A percentile compares a stretch with the other conserved stretches of the same genome.
These are phyloP conservation scores for Alternaria angustiovoidea DNA, from an alignment of 2,329 filamentous ascomycete genomes.

Conservation along the genomic window DNA sequence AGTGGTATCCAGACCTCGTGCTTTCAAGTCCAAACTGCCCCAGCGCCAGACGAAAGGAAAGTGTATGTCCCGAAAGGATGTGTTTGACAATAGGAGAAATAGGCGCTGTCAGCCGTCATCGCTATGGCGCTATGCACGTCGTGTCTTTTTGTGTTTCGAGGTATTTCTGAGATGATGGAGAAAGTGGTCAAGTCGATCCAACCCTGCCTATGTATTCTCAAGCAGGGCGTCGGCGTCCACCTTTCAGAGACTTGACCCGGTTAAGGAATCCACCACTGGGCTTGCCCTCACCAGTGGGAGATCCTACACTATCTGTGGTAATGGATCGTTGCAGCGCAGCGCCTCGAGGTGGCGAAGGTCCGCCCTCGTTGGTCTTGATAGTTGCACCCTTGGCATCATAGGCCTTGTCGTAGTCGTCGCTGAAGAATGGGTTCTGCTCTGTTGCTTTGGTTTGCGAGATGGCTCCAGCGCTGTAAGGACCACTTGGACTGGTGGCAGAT, in stretches of 20 bases:
- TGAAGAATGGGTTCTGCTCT: slow-evolving; percentile 79
- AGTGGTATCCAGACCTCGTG: slow-evolving; percentile 36
- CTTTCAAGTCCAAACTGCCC: slow-evolving; percentile 22
- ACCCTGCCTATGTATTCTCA: slow-evolving; percentile 20
- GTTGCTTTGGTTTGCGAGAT: slow-evolving; percentile 45
- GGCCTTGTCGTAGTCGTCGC: slow-evolving; percentile 73
- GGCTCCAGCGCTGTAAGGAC: slow-evolving; percentile 53
- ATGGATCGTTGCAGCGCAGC: slow-evolving; percentile 42
- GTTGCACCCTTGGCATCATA: slow-evolving; percentile 70
- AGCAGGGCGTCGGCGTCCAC: slow-evolving; percentile 44
- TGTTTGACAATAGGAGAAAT: slow-evolving; percentile 30
- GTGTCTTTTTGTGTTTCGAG: background rate
- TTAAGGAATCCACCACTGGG: slow-evolving; percentile 44
- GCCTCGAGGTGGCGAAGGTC: slow-evolving; percentile 39
- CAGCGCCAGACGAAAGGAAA: slow-evolving; percentile 27
- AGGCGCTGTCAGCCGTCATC: slow-evolving; percentile 3
- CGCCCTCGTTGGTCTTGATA: slow-evolving; percentile 60
- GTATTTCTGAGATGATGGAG: background rate
- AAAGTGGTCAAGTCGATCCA: background rate
- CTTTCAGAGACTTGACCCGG: slow-evolving; percentile 51
- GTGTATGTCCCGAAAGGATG: slow-evolving; percentile 16
- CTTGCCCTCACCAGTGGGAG: slow-evolving; percentile 35
- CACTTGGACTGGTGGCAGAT: slow-evolving; percentile 38
- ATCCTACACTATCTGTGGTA: slow-evolving; percentile 44
- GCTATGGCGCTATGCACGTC: slow-evolving; percentile 1